Evolutionary conservation across 306 rosid genomes (phyloP).

Genomic region (Abrus precatorius): DNA sequence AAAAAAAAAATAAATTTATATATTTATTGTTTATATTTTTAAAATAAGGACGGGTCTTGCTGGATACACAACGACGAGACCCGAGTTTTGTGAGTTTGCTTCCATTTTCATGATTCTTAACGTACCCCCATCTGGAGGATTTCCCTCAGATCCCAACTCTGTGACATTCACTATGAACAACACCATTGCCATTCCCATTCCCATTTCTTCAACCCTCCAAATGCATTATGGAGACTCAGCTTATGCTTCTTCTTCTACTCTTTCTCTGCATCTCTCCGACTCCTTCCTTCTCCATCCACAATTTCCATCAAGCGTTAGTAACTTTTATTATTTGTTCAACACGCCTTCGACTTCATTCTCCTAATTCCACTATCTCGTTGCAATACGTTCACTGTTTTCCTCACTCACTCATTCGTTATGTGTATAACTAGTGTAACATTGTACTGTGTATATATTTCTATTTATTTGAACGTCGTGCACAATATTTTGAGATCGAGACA

Average conservation of each 20-base stretch:
- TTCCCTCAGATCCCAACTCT: conserved; percentile 68
- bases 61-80: too few relatives aligned
- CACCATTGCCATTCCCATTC: conserved; percentile 17
- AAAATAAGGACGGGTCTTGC: too few relatives aligned
- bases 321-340: not conserved
- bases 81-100: not conserved
- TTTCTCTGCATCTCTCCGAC: conserved; percentile 55
- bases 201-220: conserved; percentile 9
- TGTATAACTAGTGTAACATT: conserved; percentile 4
- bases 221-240: conserved; percentile 59
- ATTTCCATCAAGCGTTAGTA: conserved; percentile 82
- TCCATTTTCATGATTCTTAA: conserved; percentile 60
- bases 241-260: conserved; percentile 50
- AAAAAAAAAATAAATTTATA: too few relatives aligned
- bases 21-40: too few relatives aligned
- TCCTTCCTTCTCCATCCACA: conserved; percentile 59
- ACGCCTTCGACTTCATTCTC: not conserved
- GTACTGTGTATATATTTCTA: not conserved
- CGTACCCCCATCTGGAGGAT: conserved; percentile 59
- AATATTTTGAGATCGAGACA: not conserved
- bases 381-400: conserved; percentile 6
- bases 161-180: conserved; percentile 43
- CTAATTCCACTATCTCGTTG: conserved; percentile 22
- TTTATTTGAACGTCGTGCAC: not conserved
- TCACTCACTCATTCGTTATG: not conserved